phyloP scores from a whole-genome alignment of 2,329 filamentous ascomycete genomes.

The Colletotrichum tanaceti region DNA sequence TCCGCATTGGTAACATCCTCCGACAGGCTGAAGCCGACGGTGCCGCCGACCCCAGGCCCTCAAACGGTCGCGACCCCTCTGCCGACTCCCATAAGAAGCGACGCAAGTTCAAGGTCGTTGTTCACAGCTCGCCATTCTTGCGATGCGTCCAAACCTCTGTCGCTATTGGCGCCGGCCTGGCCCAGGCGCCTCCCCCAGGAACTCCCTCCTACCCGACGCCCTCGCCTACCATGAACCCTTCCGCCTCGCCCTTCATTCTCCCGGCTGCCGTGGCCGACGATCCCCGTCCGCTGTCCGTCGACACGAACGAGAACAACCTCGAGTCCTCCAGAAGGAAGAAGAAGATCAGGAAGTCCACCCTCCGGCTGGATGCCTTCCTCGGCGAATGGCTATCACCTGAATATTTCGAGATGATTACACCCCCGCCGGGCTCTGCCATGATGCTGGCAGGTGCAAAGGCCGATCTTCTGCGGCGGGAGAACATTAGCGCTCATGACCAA shows the following conservation, averaged over 20 bases:
- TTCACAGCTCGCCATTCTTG: conserved; percentile 94
- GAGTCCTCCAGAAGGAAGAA: conserved; percentile 35
- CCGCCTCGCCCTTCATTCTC: conserved; percentile 31
- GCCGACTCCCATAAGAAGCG: conserved; percentile 54
- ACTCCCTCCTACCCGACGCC: conserved; percentile 49
- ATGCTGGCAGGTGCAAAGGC: conserved; percentile 93
- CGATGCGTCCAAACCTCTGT: conserved; percentile 94
- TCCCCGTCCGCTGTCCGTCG: conserved; percentile 23
- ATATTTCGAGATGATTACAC: conserved; percentile 93
- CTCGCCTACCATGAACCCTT: conserved; percentile 43
- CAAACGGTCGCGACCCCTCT: conserved; percentile 42
- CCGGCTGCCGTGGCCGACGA: conserved; percentile 33
- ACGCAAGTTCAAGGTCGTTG: conserved; percentile 79
- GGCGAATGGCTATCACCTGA: conserved; percentile 95
- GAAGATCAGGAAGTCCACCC: conserved; percentile 65
- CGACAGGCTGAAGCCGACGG: conserved; percentile 62
- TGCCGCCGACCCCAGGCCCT: conserved; percentile 44
- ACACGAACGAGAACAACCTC: conserved; percentile 34
- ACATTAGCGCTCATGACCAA: conserved; percentile 63
- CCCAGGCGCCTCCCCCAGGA: conserved; percentile 63
- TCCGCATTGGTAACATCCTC: conserved; percentile 81
- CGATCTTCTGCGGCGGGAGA: conserved; percentile 81
- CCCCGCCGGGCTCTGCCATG: conserved; percentile 84
- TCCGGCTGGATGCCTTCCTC: conserved; percentile 91
- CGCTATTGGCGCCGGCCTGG: conserved; percentile 86